Evolutionary conservation across 108 stramenopile species (phyloP), one percentile per base, ranked within the genome.

Genomic region (Skeletonema menzelii): DNA sequence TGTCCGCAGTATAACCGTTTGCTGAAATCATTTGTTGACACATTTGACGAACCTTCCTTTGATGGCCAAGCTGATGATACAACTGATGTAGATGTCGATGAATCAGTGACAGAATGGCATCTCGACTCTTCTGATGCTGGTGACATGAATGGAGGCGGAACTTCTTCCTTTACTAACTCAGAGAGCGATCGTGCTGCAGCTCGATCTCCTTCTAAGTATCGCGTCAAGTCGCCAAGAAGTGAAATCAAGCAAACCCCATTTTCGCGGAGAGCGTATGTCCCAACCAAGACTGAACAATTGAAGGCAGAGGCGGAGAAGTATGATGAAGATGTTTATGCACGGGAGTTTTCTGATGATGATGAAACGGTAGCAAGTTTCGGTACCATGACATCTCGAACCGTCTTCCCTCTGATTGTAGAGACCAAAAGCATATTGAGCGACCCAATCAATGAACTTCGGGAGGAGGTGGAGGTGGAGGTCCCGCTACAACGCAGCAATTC

Each of bases 301-400:
- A 82, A 82, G 44, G 72, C 86, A 49, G 90, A 92, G 57, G 88
- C 91, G 34, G 91, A 92, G 70, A 66, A 87, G n/a, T 63, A 86
- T 53, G 78, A 79, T 44, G 78, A 79, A 27, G 64, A 69, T 55
- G 8, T 32, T 8, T 70, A 58, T 49, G 32, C 42, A 14, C 46
- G 42, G 35, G 70, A 80, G n/a, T 82, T 63, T 73, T 82, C 71
- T 58, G 93, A 95, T 19, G 93, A 95, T 64, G 94, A 95, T 61
- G 90, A 92, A 82, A 95, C 94, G 8, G 86, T 95, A 24, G 73
- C 76, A n/a, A 92, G 90, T 8, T 66, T 83, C 19, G 65, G 77
- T 1, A 88, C 91, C 37, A 60, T 58, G 14, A 49, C 49, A 26
- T 80, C 79, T 56, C 44, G 69, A 19, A 56, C 67, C 19, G 61